phyloP scores from a whole-genome alignment of 805 yeast genomes.

The Blastobotrys americana region DNA sequence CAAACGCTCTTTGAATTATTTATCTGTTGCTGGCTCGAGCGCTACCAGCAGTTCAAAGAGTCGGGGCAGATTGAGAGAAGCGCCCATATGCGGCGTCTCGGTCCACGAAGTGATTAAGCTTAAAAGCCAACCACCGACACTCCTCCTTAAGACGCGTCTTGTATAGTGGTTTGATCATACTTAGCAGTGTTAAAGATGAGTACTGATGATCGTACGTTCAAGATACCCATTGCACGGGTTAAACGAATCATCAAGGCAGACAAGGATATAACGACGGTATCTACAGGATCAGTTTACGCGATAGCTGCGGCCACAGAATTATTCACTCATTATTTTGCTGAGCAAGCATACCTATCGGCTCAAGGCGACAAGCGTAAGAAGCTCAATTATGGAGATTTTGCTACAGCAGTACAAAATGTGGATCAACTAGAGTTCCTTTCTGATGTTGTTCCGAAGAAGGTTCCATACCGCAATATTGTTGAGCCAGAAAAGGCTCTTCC shows the following conservation, averaged over 20 bases:
- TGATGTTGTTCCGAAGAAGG: constrained; percentile 49
- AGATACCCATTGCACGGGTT: constrained; percentile 58
- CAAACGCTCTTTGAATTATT: too few relatives aligned
- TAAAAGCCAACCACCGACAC: too few relatives aligned
- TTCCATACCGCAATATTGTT: constrained; percentile 20
- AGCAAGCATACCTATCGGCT: constrained; percentile 61
- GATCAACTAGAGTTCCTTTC: constrained; percentile 57
- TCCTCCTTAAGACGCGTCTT: too few relatives aligned
- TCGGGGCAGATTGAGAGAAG: too few relatives aligned
- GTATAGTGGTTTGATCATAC: too few relatives aligned
- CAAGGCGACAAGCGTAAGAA: constrained; percentile 60
- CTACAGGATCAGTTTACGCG: constrained; percentile 65
- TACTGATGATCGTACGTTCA: neutral
- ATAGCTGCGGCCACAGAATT: constrained; percentile 73
- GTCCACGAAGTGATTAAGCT: too few relatives aligned
- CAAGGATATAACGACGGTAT: constrained; percentile 60
- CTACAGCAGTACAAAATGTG: constrained; percentile 51
- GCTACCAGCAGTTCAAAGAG: too few relatives aligned
- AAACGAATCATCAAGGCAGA: constrained; percentile 69
- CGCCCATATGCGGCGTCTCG: too few relatives aligned
- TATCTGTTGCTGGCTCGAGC: too few relatives aligned
- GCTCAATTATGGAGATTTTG: constrained; percentile 62
- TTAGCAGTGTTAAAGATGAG: too few relatives aligned
- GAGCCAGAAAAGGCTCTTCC: constrained; percentile 10
- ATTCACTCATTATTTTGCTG: constrained; percentile 61